These are phyloP conservation scores for Podospora pseudocomata DNA, from an alignment of 495 filamentous ascomycete genomes.

Conservation along the genomic window DNA sequence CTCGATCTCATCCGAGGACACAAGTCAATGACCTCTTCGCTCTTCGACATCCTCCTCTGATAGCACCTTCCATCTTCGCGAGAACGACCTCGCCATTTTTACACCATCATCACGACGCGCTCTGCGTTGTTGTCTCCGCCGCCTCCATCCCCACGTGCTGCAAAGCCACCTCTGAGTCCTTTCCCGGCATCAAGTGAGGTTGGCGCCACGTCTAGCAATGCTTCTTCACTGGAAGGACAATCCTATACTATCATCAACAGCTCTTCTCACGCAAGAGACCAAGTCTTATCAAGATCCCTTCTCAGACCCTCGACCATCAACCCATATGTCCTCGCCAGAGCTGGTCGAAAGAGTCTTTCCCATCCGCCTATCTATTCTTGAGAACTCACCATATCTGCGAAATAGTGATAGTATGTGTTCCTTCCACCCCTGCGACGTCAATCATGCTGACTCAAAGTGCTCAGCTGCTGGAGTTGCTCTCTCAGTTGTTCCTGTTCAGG, in stretches of 20 bases:
- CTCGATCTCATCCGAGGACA: not conserved
- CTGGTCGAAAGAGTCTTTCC: conserved; percentile 25
- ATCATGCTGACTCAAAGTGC: not conserved
- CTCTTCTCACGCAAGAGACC: not conserved
- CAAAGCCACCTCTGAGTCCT: too few species aligned
- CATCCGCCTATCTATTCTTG: conserved; percentile 27
- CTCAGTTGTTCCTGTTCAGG: not conserved
- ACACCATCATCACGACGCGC: not conserved
- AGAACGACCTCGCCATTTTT: not conserved
- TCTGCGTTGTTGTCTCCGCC: not conserved
- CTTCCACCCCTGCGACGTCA: not conserved
- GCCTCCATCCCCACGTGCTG: too few species aligned
- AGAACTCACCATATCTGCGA: conserved; percentile 23
- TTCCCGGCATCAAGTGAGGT: too few species aligned
- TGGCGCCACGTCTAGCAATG: too few species aligned
- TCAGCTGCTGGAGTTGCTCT: not conserved
- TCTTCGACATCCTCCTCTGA: not conserved
- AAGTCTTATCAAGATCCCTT: too few species aligned
- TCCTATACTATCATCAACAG: not conserved
- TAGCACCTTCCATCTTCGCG: not conserved
- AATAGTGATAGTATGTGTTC: conserved; percentile 17
- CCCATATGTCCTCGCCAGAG: conserved; percentile 16
- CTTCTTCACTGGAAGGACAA: too few species aligned
- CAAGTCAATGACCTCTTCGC: not conserved
- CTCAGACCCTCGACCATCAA: not conserved